phyloP scores from a whole-genome alignment of 306 rosid genomes.

The Fragaria ananassa region DNA sequence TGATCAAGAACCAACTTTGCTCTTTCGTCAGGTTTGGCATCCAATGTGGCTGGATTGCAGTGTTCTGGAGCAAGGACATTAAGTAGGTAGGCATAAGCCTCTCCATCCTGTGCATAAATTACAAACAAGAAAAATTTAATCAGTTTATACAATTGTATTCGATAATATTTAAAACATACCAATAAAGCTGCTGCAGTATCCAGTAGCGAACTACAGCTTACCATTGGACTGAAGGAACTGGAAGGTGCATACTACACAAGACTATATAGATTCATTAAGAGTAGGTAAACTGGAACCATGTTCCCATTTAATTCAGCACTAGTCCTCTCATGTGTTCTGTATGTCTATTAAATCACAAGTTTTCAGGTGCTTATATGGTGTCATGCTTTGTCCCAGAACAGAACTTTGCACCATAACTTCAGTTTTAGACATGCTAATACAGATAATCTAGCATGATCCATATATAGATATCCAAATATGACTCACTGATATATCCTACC shows the following conservation, averaged over 20 bases:
- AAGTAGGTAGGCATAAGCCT: slow-evolving; percentile 89
- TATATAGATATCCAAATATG: neutral
- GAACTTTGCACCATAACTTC: neutral
- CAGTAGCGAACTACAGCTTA: neutral
- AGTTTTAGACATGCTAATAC: neutral
- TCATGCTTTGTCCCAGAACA: neutral
- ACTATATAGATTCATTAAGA: neutral
- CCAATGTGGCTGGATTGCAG: slow-evolving; percentile 75
- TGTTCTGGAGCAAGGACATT: slow-evolving; percentile 96
- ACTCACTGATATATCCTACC: neutral
- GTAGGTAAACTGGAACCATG: neutral
- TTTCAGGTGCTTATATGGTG: neutral
- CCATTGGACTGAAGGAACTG: neutral
- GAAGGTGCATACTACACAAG: neutral
- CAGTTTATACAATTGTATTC: slow-evolving; percentile 19
- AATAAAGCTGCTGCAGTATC: neutral
- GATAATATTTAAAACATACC: slow-evolving; percentile 12
- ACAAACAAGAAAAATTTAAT: slow-evolving; percentile 11
- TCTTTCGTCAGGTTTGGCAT: slow-evolving; percentile 59
- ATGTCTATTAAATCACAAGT: neutral
- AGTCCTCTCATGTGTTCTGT: neutral
- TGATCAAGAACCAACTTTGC: slow-evolving; percentile 83
- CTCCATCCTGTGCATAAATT: slow-evolving; percentile 63
- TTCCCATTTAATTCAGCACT: neutral
- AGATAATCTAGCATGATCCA: neutral